Evolutionary conservation across 2,329 filamentous ascomycete species (phyloP).

Genomic region (Botrytis deweyae): DNA sequence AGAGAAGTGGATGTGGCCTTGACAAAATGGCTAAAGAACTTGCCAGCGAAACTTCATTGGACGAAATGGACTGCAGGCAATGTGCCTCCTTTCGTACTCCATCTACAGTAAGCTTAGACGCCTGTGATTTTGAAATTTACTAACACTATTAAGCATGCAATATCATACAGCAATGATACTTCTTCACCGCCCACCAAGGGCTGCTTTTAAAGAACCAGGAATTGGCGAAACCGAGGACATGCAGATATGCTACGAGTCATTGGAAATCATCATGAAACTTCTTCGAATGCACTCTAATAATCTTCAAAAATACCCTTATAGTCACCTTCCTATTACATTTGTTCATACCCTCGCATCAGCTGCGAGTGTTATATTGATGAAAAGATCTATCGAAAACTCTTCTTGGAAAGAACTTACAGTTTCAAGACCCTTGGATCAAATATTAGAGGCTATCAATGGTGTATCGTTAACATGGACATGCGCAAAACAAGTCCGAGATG

Average conservation of each 20-base stretch:
- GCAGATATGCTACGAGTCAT: conserved; percentile 51
- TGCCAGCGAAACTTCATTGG: conserved; percentile 51
- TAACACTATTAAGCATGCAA: conserved; percentile 40
- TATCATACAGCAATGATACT: conserved; percentile 54
- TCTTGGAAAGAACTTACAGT: conserved; percentile 48
- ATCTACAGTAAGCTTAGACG: conserved; percentile 43
- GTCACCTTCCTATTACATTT: conserved; percentile 48
- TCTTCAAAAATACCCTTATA: conserved; percentile 42
- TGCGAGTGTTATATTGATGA: conserved; percentile 49
- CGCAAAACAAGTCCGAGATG: conserved; percentile 45
- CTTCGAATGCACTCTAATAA: conserved; percentile 46
- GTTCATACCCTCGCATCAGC: conserved; percentile 51
- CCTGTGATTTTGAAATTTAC: background rate
- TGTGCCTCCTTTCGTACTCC: conserved; percentile 48
- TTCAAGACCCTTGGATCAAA: conserved; percentile 49
- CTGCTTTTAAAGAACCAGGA: conserved; percentile 44
- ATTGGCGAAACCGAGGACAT: conserved; percentile 47
- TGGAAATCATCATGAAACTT: conserved; percentile 47
- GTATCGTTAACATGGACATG: conserved; percentile 52
- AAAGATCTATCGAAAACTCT: conserved; percentile 42
- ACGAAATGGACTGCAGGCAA: conserved; percentile 51
- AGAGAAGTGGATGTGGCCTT: conserved; percentile 49
- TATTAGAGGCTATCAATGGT: conserved; percentile 51
- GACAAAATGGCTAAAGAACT: conserved; percentile 47
- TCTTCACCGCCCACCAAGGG: conserved; percentile 49